Conservation (phyloP, 495 filamentous ascomycete genomes). For the Clavariopsis aquatica region DNA sequence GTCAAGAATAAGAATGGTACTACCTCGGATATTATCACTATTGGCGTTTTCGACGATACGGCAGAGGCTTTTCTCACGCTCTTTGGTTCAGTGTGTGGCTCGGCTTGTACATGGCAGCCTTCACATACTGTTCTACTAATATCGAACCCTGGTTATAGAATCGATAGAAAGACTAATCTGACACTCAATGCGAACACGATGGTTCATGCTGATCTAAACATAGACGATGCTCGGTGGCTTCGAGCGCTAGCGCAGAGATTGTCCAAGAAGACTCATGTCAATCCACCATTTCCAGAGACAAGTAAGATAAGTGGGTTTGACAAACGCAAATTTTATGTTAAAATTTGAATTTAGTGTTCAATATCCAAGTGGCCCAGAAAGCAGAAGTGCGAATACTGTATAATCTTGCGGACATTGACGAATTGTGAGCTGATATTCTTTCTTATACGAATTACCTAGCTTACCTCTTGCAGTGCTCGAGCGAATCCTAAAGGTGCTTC, state of each 20-base stretch:
- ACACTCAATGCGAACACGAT: slow-evolving; percentile 51
- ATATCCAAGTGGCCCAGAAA: slow-evolving; percentile 50
- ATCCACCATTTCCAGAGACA: slow-evolving; percentile 54
- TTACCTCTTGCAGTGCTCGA: slow-evolving; percentile 37
- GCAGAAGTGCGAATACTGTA: slow-evolving; percentile 55
- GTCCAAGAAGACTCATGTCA: slow-evolving; percentile 56
- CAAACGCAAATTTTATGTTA: not conserved
- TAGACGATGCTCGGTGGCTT: slow-evolving; percentile 60
- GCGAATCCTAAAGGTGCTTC: slow-evolving; percentile 45
- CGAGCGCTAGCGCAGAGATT: slow-evolving; percentile 52
- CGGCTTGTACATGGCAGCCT: slow-evolving; percentile 54
- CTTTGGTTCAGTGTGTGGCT: slow-evolving; percentile 54
- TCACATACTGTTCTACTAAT: slow-evolving; percentile 60
- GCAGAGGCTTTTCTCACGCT: slow-evolving; percentile 55
- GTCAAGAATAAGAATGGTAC: slow-evolving; percentile 53
- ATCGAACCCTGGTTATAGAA: slow-evolving; percentile 52
- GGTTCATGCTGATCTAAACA: slow-evolving; percentile 60
- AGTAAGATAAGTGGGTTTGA: not conserved
- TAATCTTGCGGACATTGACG: slow-evolving; percentile 62
- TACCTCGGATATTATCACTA: slow-evolving; percentile 50
- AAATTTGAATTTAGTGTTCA: slow-evolving; percentile 47
- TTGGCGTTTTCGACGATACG: slow-evolving; percentile 64
- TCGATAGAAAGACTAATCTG: slow-evolving; percentile 45
- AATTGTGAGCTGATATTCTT: slow-evolving; percentile 42
- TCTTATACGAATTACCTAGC: not conserved